Evolutionary conservation across 1,139 yeast species (phyloP), one percentile per base, ranked within the genome.

Genomic region (Suhomyces chickasaworum): DNA sequence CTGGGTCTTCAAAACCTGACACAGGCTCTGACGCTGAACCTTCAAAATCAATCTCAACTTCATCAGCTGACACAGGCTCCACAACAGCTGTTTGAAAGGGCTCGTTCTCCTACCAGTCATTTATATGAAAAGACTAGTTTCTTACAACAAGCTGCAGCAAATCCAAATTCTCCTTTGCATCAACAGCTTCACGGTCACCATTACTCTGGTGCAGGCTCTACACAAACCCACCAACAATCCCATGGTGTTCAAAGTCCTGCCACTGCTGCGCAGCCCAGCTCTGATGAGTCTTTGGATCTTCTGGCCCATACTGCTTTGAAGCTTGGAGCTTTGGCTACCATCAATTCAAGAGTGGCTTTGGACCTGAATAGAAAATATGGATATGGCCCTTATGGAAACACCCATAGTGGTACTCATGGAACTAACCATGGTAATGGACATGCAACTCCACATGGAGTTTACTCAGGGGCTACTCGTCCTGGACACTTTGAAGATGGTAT

Each of bases 311-410:
- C 77, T 34, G 72, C 74, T 8, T 64, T 78, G 53, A 83, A 83
- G 60, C 64, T 83, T 51, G 84, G 84, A 20, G 86, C 87, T 1
- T 69, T 83, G 50, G 78, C 84, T 16, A 83, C 88, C 4, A 82
- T 83, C 48, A 80, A 81, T 55, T 78, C 80, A 10, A 65, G 88
- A 43, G 82, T 79, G 18, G 84, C 83, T 10, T 68, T 81, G 51
- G 87, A 83, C 58, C 77, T 80, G 7, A 72, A 69, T 56, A 74
- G 77, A 56, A 78, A 76, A 57, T 64, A 63, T 48, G 61, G 60
- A 18, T 46, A 42, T 18, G 49, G 46, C 7, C 49, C 49, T 16
- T 46, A 39, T 20, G 36, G 42, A 18, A 39, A 34, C 15, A 30
- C 34, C 25, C 38, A 35, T 16, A 30, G 38, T 4, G 37, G 25